Percentiles rank a stretch among this genome's conserved stretches.
Conservation (phyloP, 176 grass and related monocot genomes). For the Saccharum officinarum region DNA sequence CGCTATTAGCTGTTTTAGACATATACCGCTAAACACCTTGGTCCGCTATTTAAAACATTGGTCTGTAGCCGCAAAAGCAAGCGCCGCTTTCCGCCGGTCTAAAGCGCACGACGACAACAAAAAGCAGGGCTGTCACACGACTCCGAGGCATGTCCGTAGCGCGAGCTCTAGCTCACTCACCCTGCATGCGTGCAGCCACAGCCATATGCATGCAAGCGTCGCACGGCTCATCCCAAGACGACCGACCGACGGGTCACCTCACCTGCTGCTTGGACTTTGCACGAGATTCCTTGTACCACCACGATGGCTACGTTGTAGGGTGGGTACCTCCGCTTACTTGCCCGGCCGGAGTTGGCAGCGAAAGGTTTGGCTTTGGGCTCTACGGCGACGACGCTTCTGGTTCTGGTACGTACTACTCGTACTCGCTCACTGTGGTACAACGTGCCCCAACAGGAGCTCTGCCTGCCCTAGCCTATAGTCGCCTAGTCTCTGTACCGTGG, state of each 20-base stretch:
- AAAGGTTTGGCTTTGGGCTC: conserved; percentile 25
- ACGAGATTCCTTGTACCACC: conserved; percentile 13
- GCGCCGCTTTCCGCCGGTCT: neutral
- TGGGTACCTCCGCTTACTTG: neutral
- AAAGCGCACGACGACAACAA: neutral
- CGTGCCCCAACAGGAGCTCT: neutral
- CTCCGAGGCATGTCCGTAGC: neutral
- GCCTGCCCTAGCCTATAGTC: neutral
- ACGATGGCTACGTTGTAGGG: neutral
- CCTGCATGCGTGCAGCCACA: neutral
- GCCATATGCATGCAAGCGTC: neutral
- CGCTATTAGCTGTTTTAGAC: no score
- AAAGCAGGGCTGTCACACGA: neutral
- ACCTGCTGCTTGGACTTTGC: neutral
- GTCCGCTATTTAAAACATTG: no score
- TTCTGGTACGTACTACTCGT: no score
- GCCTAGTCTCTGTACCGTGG: no score
- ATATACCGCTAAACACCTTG: no score
- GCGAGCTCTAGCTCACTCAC: neutral
- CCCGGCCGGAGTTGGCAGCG: neutral
- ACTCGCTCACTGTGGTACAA: no score
- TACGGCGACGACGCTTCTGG: no score
- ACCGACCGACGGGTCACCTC: neutral
- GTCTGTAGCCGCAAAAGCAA: neutral
- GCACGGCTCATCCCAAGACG: neutral